Evolutionary conservation across 2,329 filamentous ascomycete species (phyloP).

Genomic region (Fusarium verrucosum): DNA sequence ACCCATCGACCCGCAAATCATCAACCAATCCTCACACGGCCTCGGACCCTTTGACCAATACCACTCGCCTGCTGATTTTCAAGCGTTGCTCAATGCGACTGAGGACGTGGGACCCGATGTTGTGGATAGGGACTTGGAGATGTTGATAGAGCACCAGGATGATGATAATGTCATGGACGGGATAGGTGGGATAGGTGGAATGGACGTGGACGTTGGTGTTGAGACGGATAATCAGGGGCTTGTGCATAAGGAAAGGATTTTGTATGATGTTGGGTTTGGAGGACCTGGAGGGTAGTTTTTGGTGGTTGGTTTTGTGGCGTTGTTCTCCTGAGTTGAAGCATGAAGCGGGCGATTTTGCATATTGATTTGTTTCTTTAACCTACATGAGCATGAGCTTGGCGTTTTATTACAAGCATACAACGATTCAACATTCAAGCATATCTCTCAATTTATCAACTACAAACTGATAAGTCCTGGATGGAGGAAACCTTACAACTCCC

Average conservation of each 20-base stretch:
- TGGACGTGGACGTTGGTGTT: slow-evolving; percentile 20
- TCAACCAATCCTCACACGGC: slow-evolving; percentile 50
- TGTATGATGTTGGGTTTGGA: slow-evolving; percentile 47
- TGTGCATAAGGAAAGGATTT: slow-evolving; percentile 37
- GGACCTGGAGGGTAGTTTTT: slow-evolving; percentile 22
- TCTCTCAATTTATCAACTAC: not conserved
- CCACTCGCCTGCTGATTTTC: slow-evolving; percentile 60
- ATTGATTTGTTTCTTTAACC: slow-evolving; percentile 13
- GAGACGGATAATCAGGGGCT: slow-evolving; percentile 24
- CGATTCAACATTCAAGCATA: not conserved
- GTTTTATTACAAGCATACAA: not conserved
- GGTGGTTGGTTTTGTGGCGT: not conserved
- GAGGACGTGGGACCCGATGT: slow-evolving; percentile 53
- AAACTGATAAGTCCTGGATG: no score
- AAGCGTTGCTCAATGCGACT: slow-evolving; percentile 62
- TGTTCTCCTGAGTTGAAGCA: slow-evolving; percentile 1
- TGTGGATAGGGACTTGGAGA: slow-evolving; percentile 61
- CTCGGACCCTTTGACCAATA: slow-evolving; percentile 54
- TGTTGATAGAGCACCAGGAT: slow-evolving; percentile 60
- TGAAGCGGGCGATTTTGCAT: slow-evolving; percentile 33
- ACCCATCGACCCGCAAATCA: slow-evolving; percentile 69
- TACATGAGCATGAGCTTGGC: slow-evolving; percentile 15
- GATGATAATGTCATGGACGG: slow-evolving; percentile 49
- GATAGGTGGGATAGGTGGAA: slow-evolving; percentile 31
- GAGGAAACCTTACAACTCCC: no score